Percentiles rank a stretch among this genome's conserved stretches.
phyloP scores from a whole-genome alignment of 345 rosid species.

The Aethionema arabicum region DNA sequence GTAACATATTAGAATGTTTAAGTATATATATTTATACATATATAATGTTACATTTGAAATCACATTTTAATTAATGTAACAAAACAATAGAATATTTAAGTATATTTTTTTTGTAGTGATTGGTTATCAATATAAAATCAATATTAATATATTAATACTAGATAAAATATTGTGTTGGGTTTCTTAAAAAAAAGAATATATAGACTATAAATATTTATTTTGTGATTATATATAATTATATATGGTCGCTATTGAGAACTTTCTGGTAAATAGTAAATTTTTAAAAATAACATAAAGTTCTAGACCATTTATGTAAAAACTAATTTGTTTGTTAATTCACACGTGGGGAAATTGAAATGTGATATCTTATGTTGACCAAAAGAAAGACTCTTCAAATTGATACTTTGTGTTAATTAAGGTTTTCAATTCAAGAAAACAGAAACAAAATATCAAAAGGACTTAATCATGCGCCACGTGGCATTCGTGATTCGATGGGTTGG shows the following conservation, averaged over 20 bases:
- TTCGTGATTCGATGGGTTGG: slow-evolving; percentile 3
- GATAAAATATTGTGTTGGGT: too few relatives aligned
- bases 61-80: too few relatives aligned
- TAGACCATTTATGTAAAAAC: background rate
- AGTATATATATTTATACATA: too few relatives aligned
- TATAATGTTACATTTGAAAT: too few relatives aligned
- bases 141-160: too few relatives aligned
- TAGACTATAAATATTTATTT: background rate
- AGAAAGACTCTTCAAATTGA: background rate
- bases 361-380: background rate
- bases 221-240: too few relatives aligned
- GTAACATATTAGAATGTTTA: too few relatives aligned
- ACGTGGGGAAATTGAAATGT: slow-evolving; percentile 5
- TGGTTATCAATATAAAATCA: too few relatives aligned
- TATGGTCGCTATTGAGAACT: slow-evolving; percentile 27
- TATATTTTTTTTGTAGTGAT: too few relatives aligned
- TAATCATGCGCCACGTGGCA: slow-evolving; percentile 28
- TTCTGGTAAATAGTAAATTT: background rate
- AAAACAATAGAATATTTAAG: too few relatives aligned
- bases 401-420: slow-evolving; percentile 1
- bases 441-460: slow-evolving; percentile 27
- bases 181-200: too few relatives aligned
- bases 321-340: background rate
- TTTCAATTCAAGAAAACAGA: slow-evolving; percentile 18
- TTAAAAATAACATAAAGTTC: background rate